phyloP scores from a whole-genome alignment of 1,284 basidiomycete genomes.

The Dichomitus squalens region DNA sequence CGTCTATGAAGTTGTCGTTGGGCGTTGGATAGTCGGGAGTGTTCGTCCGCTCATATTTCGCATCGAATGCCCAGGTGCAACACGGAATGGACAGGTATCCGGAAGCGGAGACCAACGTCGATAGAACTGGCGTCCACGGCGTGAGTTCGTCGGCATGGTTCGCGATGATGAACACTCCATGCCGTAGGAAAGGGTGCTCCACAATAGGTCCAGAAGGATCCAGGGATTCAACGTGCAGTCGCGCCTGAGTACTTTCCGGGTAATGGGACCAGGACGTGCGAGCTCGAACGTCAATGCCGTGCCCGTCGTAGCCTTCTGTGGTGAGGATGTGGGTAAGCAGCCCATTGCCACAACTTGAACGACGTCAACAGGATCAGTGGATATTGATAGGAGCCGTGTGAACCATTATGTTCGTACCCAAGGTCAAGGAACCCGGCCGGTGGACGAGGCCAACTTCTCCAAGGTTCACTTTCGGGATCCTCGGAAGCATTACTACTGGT shows the following conservation, averaged over 20 bases:
- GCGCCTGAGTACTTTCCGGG: constrained; percentile 55
- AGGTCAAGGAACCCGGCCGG: constrained; percentile 88
- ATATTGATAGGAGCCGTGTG: not conserved
- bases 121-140: constrained; percentile 82
- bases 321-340: constrained; percentile 85
- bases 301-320: constrained; percentile 82
- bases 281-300: constrained; percentile 84
- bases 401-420: constrained; percentile 51
- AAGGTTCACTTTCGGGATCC: constrained; percentile 42
- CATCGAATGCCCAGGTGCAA: constrained; percentile 81
- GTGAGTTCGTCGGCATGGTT: constrained; percentile 98
- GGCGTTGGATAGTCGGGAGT: constrained; percentile 40
- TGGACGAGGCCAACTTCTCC: constrained; percentile 77
- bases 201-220: constrained; percentile 45
- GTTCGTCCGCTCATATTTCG: constrained; percentile 55
- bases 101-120: constrained; percentile 58
- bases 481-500: constrained; percentile 3
- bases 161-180: constrained; percentile 80
- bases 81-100: constrained; percentile 93
- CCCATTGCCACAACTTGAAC: constrained; percentile 80
- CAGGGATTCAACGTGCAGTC: constrained; percentile 66
- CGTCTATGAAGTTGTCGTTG: constrained; percentile 44
- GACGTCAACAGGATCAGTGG: not conserved
- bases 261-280: constrained; percentile 75
- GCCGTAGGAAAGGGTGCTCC: constrained; percentile 31